Conservation (phyloP, 1,284 basidiomycete genomes). For the Peniophora sp. region DNA sequence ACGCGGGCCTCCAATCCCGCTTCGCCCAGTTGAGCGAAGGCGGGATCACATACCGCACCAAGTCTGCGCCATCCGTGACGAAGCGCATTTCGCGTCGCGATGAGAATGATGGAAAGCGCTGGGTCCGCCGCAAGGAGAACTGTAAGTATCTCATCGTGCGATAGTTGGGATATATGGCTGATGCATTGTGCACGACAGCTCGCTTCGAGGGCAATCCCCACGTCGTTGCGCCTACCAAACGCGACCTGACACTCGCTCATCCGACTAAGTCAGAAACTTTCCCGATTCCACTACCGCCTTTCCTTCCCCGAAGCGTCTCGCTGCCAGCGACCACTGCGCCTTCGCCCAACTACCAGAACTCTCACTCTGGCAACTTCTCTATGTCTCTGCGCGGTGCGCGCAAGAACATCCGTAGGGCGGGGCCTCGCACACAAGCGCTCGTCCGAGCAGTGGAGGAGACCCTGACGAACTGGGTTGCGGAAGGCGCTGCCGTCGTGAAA, state of each 20-base stretch:
- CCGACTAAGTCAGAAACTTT: conserved; percentile 52
- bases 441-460: conserved; percentile 61
- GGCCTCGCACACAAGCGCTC: conserved; percentile 50
- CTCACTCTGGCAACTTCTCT: conserved; percentile 68
- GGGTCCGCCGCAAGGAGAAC: conserved; percentile 68
- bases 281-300: conserved; percentile 64
- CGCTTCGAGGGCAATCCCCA: conserved; percentile 65
- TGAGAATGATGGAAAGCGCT: conserved; percentile 69
- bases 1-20: conserved; percentile 40
- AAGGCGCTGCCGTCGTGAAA: conserved; percentile 45
- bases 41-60: conserved; percentile 8
- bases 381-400: conserved; percentile 69
- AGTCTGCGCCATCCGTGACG: conserved; percentile 11
- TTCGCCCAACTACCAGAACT: conserved; percentile 38
- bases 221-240: conserved; percentile 48
- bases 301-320: conserved; percentile 50
- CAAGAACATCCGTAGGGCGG: conserved; percentile 51
- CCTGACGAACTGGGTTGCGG: conserved; percentile 51
- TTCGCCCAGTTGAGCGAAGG: conserved; percentile 40
- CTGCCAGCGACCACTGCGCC: conserved; percentile 38
- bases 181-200: conserved; percentile 28
- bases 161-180: neutral
- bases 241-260: conserved; percentile 40
- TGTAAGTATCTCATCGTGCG: conserved; percentile 31
- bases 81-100: conserved; percentile 34